phyloP scores from a whole-genome alignment of 768 basidiomycete genomes.

The Daedalea quercina region DNA sequence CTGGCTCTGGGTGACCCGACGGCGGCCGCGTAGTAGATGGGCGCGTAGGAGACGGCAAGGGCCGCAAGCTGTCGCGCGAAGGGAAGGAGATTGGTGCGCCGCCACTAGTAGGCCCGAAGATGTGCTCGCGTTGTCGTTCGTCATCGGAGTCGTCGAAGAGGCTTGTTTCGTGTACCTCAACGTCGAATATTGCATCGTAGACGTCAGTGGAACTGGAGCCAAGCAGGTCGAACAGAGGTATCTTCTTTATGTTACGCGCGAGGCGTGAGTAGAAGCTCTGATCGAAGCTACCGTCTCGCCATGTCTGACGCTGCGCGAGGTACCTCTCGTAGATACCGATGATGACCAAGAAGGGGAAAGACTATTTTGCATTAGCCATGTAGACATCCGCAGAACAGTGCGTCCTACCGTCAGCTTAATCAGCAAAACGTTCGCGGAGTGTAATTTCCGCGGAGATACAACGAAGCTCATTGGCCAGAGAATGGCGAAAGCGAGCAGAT shows the following conservation, averaged over 20 bases:
- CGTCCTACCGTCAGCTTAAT: constrained; percentile 68
- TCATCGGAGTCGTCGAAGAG: constrained; percentile 45
- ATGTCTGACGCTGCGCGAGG: constrained; percentile 41
- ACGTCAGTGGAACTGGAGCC: constrained; percentile 61
- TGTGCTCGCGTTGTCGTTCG: background rate
- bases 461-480: constrained; percentile 76
- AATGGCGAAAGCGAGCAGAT: constrained; percentile 71
- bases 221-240: constrained; percentile 73
- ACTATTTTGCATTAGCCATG: constrained; percentile 30
- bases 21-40: constrained; percentile 1
- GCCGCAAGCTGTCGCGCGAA: constrained; percentile 10
- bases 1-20: constrained; percentile 2
- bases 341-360: constrained; percentile 69
- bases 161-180: constrained; percentile 44
- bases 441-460: constrained; percentile 70
- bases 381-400: background rate
- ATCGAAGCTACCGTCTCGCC: constrained; percentile 46
- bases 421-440: constrained; percentile 78
- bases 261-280: constrained; percentile 56
- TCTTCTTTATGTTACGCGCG: constrained; percentile 64
- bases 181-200: constrained; percentile 76
- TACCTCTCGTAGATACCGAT: constrained; percentile 81
- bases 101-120: background rate
- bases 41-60: background rate
- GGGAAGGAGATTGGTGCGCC: constrained; percentile 1